Evolutionary conservation across 805 yeast species (phyloP), one percentile per base, ranked within the genome.

Genomic region (Schwanniomyces occidentalis): DNA sequence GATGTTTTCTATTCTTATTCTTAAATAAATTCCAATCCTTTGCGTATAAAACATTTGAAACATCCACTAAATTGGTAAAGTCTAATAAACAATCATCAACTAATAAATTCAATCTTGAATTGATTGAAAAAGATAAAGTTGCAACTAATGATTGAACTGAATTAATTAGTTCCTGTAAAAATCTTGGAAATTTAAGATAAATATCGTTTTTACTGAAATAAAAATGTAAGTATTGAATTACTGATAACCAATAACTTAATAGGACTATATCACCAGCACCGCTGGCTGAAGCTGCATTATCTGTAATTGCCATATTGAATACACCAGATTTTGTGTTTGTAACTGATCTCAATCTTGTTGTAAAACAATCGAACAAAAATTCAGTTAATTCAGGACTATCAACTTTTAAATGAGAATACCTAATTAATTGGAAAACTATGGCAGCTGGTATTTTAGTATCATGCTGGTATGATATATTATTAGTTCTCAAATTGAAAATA

Each of bases 181-280:
- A 61, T 10, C 61, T 53, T 2, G 90, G 88, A 41, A 79, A 75
- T 30, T 62, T 63, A 15, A 56, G 49, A 54, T 77, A 80, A 34
- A 82, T 71, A 0, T 63, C 58, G 50, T 84, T 93, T 41, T 85
- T 78, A 27, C 77, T 65, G 21, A 91, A 53, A 58, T 87, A 91
- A 56, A 84, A 91, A 50, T 83, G 81, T 32, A 91, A 62, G 45
- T 85, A 80, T 40, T 85, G 85, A 28, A 85, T 55, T 16, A 85
- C 82, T 4, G 95, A 80, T 23, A 93, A 73, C 98, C 98, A 93
- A 56, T 88, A 91, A 32, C 95, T 82, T 42, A 82, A 72, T 25
- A 73, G 53, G 12, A 85, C 85, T 36, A 84, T 80, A 51, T 85
- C 91, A 20, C 81, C 83, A 21, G 70, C 60, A 5, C 65, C 69